Base-by-base conservation (phyloP, 2,329 filamentous ascomycete genomes). In the Chrysoporthe puriensis region DNA sequence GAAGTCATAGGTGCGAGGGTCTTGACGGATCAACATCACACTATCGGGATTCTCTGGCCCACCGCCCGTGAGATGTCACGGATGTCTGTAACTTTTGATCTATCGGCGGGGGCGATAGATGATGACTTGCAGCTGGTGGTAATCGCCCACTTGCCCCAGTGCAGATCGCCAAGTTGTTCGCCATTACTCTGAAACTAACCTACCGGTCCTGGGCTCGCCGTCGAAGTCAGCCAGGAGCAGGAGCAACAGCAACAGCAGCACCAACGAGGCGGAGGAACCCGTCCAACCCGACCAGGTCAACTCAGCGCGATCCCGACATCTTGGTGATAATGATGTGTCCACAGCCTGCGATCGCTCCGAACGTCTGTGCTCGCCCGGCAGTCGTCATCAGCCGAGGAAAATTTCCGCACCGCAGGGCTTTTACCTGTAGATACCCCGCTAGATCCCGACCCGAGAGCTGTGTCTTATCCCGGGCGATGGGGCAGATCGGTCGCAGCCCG, bases 351-450 rank as follows among this genome's bases (percentile, higher is more conserved):
- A 52, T 52, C n/a, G 7, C 44, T 16, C n/a, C n/a, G 44, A 18
- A 48, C 16, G 48, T 52, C 21, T 26, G 48, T 52, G 21, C 48
- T n/a, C 54, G 54, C 1, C 11, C 54, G 16, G 54, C 54, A 40
- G 54, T 57, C 34, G 54, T 57, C 54, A 32, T 57, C 34, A 57
- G 54, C 54, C 54, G 14, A 57, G 52, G 54, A n/a, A n/a, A 9
- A 40, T 40, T n/a, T 40, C 34, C 34, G 34, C 18, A 21, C 32
- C 54, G 32, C 13, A 54, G 2, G 48, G 46, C 21, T 50, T 26
- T n/a, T n/a, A 26, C 21, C n/a, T 50, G 36, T 26, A 26, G 26
- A 26, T 26, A 26, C 26, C 26, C 26, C 26, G 26, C 26, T 26
- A 26, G 26, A 48, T 8, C 16, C 18, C 44, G 44, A 48, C 26